These are phyloP conservation scores for Paramecium primaurelia DNA, from an alignment of 73 alveolate genomes.

Conservation along the genomic window DNA sequence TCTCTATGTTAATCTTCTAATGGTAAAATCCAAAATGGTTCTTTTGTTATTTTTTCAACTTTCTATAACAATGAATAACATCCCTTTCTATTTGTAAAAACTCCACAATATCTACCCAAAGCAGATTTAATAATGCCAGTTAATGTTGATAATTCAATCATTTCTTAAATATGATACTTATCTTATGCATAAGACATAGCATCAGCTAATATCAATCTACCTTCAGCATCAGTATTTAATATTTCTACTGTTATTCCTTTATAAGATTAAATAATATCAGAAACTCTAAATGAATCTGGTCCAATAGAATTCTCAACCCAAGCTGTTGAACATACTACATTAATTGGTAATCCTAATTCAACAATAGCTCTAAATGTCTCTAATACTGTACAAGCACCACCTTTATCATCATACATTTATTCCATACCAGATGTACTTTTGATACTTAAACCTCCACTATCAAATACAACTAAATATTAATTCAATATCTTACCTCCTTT, in stretches of 20 bases:
- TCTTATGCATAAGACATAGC: slow-evolving; percentile 69
- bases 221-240: slow-evolving; percentile 86
- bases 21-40: slow-evolving; percentile 72
- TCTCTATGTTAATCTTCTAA: slow-evolving; percentile 67
- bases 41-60: slow-evolving; percentile 64
- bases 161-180: slow-evolving; percentile 57
- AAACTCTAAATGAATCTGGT: slow-evolving; percentile 63
- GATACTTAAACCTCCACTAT: not conserved
- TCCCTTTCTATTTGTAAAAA: slow-evolving; percentile 72
- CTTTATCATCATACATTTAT: slow-evolving; percentile 78
- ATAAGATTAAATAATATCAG: slow-evolving; percentile 68
- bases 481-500: not conserved
- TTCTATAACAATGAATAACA: slow-evolving; percentile 46
- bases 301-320: slow-evolving; percentile 75
- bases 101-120: slow-evolving; percentile 73
- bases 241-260: slow-evolving; percentile 80
- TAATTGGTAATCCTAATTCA: slow-evolving; percentile 30
- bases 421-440: slow-evolving; percentile 58
- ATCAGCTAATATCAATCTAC: slow-evolving; percentile 84
- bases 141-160: slow-evolving; percentile 77
- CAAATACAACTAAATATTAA: not conserved
- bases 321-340: slow-evolving; percentile 73
- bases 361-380: slow-evolving; percentile 76
- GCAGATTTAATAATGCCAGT: slow-evolving; percentile 77
- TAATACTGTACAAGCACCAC: slow-evolving; percentile 77